Base-by-base conservation (phyloP, 768 basidiomycete genomes). In the Guyanaporus albipodus region DNA sequence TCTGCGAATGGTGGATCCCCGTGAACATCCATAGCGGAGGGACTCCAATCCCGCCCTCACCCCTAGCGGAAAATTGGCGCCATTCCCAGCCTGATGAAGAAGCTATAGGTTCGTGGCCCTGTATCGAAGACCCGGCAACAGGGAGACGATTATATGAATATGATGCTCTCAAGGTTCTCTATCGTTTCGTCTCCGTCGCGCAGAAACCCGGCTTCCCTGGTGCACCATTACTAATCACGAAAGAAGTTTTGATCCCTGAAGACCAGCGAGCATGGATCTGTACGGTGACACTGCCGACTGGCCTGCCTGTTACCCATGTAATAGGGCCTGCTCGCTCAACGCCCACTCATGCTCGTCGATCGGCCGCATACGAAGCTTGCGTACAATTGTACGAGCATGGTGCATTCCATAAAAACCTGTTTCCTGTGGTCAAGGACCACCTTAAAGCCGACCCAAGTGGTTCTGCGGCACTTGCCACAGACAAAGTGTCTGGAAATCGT, bases 81-180 rank as follows among this genome's bases (percentile, higher is more conserved):
- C 60, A 74, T n/a, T 76, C 73, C 50, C 66, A 70, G 33, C 75
- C 74, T 12, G 75, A 74, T 24, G 75, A 80, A 31, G 73, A 71
- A 14, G 38, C 12, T 18, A 54, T 61, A n/a, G 49, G 47, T 17
- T 44, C 46, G 8, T 63, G 58, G 36, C 52, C 62, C 17, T 78
- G 53, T 50, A 72, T 90, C 36, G 63, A 73, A 50, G 85, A 90
- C 57, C 77, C 88, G 2, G 73, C 75, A 3, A 81, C 84, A 10
- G 73, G 82, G 37, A 75, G 78, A 18, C 73, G 74, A 38, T 73
- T 91, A 42, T 76, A 76, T 55, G 67, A 69, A n/a, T 68, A 73
- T 39, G 76, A 87, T 58, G 82, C 86, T 18, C 70, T 76, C 0
- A 67, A 71, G 12, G 74, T 77, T 14, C 62, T 90, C 15, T 76